Base-by-base conservation (phyloP, 164 flowering plant genomes). In the Stephania japonica region DNA sequence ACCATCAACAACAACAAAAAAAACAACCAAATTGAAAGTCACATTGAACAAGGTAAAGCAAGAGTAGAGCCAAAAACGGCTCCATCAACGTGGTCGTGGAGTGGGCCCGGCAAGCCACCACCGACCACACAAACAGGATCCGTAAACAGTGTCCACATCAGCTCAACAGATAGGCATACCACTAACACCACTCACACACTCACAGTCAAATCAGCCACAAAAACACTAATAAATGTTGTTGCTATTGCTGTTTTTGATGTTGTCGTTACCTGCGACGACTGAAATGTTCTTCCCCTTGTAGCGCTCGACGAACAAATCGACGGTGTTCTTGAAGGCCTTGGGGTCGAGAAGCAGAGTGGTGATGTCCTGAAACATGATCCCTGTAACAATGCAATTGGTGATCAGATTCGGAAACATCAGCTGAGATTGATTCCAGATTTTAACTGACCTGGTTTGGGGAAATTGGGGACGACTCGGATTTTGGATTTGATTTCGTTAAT, bases 361-460 rank as follows among this genome's bases (percentile, higher is more conserved):
- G 44, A 94, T 88, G 74, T 92, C 98, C 72, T 90, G 98, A 78
- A 94, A 94, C 97, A 91, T 89, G 44, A 94, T 94, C 80, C 98
- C 97, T 94, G 85, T 73, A 72, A 76, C 25, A 18, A 65, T 12
- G n/a, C 24, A 41, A 32, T 0, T 76, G 21, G 67, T 32, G 23
- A 47, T 0, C 42, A 14, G 8, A 50, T 50, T 18, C 12, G 25
- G 16, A 25, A 47, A 18, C 53, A 16, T 56, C 5, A 56, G 19
- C 62, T n/a, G 62, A 65, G 65, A 42, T 44, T 12, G 65, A 9
- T 3, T 56, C 21, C n/a, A 6, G 53, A 16, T 56, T 65, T 53
- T 11, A 24, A 7, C 32, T 42, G 69, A 91, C 98, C 98, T 82
- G 85, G 85, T 81, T 90, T 89, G 38, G 98, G 98, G 70, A 93